phyloP scores from a whole-genome alignment of 495 filamentous ascomycete species.

The Talaromyces liani region DNA sequence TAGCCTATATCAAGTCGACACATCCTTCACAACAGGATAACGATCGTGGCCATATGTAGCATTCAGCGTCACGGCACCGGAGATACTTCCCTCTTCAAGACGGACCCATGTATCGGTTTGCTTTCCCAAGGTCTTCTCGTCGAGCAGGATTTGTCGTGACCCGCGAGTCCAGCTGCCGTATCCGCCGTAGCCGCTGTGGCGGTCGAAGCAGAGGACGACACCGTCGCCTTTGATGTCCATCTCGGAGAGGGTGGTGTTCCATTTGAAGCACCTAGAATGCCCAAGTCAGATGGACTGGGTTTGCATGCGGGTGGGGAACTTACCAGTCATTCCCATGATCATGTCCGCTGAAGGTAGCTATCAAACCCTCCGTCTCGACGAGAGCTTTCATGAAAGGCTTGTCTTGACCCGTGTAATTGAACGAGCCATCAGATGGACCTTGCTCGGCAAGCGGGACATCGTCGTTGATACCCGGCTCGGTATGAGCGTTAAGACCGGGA shows the following conservation, averaged over 20 bases:
- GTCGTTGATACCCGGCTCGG: slow-evolving; percentile 59
- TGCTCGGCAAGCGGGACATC: slow-evolving; percentile 51
- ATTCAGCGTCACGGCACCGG: slow-evolving; percentile 56
- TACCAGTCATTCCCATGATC: slow-evolving; percentile 68
- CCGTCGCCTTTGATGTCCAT: slow-evolving; percentile 30
- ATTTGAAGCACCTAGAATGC: slow-evolving; percentile 29
- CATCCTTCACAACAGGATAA: slow-evolving; percentile 28
- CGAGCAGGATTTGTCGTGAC: slow-evolving; percentile 48
- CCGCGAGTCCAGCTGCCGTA: slow-evolving; percentile 61
- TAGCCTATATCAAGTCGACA: background rate
- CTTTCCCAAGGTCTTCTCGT: slow-evolving; percentile 22
- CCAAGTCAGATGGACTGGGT: background rate
- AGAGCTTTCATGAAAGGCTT: slow-evolving; percentile 58
- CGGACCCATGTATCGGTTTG: slow-evolving; percentile 57
- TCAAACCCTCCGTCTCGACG: slow-evolving; percentile 44
- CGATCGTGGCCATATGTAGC: slow-evolving; percentile 56
- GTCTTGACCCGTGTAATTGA: slow-evolving; percentile 44
- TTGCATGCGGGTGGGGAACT: background rate
- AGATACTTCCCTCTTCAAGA: slow-evolving; percentile 51
- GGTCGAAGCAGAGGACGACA: slow-evolving; percentile 57
- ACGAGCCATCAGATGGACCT: slow-evolving; percentile 33
- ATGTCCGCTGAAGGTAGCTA: slow-evolving; percentile 61
- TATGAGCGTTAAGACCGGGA: slow-evolving; percentile 24
- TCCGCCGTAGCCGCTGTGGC: slow-evolving; percentile 64
- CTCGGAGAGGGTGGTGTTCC: slow-evolving; percentile 21